A percentile compares a stretch with the other conserved stretches of the same genome.
phyloP scores from a whole-genome alignment of 805 yeast genomes.

The Komagataella mondaviorum region DNA sequence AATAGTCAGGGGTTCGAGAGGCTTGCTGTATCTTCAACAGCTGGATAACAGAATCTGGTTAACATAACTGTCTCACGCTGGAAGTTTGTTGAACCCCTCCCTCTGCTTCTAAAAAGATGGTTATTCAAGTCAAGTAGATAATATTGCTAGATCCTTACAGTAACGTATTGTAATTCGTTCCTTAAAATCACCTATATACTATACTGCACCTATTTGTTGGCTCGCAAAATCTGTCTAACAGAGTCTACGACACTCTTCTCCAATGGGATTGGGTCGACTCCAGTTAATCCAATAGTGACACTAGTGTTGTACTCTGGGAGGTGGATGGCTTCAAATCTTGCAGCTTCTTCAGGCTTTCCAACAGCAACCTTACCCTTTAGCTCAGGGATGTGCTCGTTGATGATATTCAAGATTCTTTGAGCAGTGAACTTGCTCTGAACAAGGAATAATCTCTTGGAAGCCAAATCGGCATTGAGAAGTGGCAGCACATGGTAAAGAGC shows the following conservation, averaged over 20 bases:
- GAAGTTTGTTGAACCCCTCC: too few species aligned
- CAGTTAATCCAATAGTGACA: conserved; percentile 1
- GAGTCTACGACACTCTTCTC: conserved; percentile 5
- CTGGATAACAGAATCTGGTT: too few species aligned
- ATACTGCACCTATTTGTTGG: neutral
- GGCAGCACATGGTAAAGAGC: conserved; percentile 30
- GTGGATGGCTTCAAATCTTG: neutral
- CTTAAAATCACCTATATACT: too few species aligned
- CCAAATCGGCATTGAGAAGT: conserved; percentile 26
- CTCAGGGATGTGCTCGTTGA: conserved; percentile 15
- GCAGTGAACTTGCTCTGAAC: conserved; percentile 41
- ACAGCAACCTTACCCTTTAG: conserved; percentile 22
- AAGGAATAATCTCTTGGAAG: conserved; percentile 23
- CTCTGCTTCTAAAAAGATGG: too few species aligned
- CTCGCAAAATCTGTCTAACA: conserved; percentile 2
- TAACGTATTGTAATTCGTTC: too few species aligned
- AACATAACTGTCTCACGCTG: too few species aligned
- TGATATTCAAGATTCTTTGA: conserved; percentile 16
- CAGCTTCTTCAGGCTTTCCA: conserved; percentile 18
- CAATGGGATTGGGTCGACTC: conserved; percentile 1
- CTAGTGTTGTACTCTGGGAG: neutral
- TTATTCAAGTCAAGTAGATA: too few species aligned
- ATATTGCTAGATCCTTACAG: too few species aligned
- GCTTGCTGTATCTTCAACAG: too few species aligned
- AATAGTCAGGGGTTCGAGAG: too few species aligned